Conservation (phyloP, 768 basidiomycete genomes). For the Amanita pseudoporphyria region DNA sequence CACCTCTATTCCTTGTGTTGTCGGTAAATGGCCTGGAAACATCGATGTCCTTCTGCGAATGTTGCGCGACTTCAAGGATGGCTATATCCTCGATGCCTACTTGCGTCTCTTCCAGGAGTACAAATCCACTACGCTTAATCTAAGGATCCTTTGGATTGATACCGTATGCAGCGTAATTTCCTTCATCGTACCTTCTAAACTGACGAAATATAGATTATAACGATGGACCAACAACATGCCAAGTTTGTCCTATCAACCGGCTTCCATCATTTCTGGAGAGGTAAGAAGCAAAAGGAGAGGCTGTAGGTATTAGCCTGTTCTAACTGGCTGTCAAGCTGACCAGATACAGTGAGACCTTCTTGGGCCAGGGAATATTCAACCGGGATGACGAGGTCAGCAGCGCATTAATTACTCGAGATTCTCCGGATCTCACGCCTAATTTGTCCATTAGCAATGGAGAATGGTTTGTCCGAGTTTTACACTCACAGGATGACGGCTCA, state of each 20-base stretch:
- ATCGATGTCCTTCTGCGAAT: conserved; percentile 55
- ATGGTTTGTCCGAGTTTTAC: conserved; percentile 30
- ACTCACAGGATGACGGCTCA: not conserved
- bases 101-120: conserved; percentile 62
- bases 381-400: conserved; percentile 55
- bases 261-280: conserved; percentile 61
- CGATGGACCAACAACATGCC: conserved; percentile 64
- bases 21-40: conserved; percentile 74
- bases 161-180: conserved; percentile 34
- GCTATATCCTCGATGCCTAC: conserved; percentile 56
- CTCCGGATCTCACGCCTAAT: not conserved
- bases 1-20: conserved; percentile 42
- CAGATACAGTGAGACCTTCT: conserved; percentile 38
- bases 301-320: conserved; percentile 33
- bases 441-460: conserved; percentile 45
- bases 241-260: conserved; percentile 60
- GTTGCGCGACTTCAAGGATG: conserved; percentile 43
- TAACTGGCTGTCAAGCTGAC: not conserved
- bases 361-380: conserved; percentile 75
- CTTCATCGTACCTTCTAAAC: conserved; percentile 3
- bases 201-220: conserved; percentile 41
- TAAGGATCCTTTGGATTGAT: conserved; percentile 60
- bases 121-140: conserved; percentile 60
- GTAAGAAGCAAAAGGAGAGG: conserved; percentile 51
- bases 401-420: not conserved